phyloP scores from a whole-genome alignment of 768 basidiomycete species.

The Calocybe gangraenosa region DNA sequence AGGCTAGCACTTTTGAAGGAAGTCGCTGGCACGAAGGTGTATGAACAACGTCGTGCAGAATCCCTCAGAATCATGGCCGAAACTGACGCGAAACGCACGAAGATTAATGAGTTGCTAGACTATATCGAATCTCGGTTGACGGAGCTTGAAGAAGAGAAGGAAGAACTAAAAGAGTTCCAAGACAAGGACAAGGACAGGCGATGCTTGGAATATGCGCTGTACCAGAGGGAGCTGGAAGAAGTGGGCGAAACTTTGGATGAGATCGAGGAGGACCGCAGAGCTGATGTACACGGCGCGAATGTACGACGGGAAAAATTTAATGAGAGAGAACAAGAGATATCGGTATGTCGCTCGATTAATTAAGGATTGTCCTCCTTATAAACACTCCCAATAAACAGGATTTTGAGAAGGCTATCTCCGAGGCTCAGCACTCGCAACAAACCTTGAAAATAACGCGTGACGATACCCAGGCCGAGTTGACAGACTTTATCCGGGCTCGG shows the following conservation, averaged over 20 bases:
- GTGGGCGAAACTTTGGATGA: slow-evolving; percentile 82
- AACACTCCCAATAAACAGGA: slow-evolving; percentile 51
- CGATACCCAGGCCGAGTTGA: slow-evolving; percentile 79
- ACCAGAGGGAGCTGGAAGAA: slow-evolving; percentile 88
- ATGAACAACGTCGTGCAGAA: slow-evolving; percentile 90
- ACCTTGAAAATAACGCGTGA: slow-evolving; percentile 65
- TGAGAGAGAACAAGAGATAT: slow-evolving; percentile 78
- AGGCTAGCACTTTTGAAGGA: slow-evolving; percentile 93
- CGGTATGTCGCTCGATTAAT: slow-evolving; percentile 41
- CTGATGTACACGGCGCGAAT: slow-evolving; percentile 84
- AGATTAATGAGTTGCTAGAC: slow-evolving; percentile 85
- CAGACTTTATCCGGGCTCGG: slow-evolving; percentile 77
- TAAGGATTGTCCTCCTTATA: neutral
- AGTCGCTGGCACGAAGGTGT: slow-evolving; percentile 97
- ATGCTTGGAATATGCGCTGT: slow-evolving; percentile 92
- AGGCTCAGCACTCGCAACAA: slow-evolving; percentile 67
- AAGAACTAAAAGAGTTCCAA: slow-evolving; percentile 95
- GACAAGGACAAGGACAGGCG: slow-evolving; percentile 92
- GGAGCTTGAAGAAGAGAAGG: slow-evolving; percentile 97
- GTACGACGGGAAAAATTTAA: slow-evolving; percentile 78
- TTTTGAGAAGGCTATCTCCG: slow-evolving; percentile 68
- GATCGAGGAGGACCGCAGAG: slow-evolving; percentile 76
- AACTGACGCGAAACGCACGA: slow-evolving; percentile 87
- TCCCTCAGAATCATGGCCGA: slow-evolving; percentile 96
- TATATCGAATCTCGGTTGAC: slow-evolving; percentile 87